Percentiles rank a stretch among this genome's conserved stretches.
Conservation (phyloP, 768 basidiomycete genomes). For the Panaeolus cyanescens region DNA sequence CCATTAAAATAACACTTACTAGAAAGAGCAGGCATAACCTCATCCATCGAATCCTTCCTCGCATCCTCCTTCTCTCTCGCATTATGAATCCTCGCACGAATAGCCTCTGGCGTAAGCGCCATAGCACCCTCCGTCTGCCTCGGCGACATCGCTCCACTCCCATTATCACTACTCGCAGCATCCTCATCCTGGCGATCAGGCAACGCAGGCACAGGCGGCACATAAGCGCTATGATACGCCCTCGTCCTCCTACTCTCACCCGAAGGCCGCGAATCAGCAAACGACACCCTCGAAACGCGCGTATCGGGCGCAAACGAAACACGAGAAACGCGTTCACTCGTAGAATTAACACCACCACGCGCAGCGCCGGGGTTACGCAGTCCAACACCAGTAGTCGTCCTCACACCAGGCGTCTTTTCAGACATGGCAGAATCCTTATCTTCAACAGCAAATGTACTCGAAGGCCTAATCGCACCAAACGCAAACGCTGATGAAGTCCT, state of each 20-base stretch:
- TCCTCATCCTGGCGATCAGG: slow-evolving; percentile 22
- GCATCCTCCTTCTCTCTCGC: slow-evolving; percentile 20
- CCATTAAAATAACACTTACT: slow-evolving; percentile 42
- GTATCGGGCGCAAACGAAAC: slow-evolving; percentile 73
- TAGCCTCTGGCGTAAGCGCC: slow-evolving; percentile 61
- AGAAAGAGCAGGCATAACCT: slow-evolving; percentile 68
- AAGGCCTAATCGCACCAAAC: slow-evolving; percentile 57
- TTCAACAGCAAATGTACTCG: slow-evolving; percentile 44
- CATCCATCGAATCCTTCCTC: slow-evolving; percentile 41
- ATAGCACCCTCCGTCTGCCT: slow-evolving; percentile 42
- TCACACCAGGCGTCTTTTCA: slow-evolving; percentile 41
- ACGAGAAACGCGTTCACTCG: slow-evolving; percentile 47
- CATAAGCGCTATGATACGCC: slow-evolving; percentile 41
- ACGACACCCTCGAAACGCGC: slow-evolving; percentile 37
- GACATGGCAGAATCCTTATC: slow-evolving; percentile 37
- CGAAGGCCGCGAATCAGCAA: slow-evolving; percentile 44
- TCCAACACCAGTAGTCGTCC: slow-evolving; percentile 49
- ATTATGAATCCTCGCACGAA: slow-evolving; percentile 50
- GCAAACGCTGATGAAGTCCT: slow-evolving; percentile 53
- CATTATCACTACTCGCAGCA: slow-evolving; percentile 15
- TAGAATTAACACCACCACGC: slow-evolving; percentile 13
- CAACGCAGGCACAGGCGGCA: slow-evolving; percentile 44
- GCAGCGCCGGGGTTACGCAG: slow-evolving; percentile 48
- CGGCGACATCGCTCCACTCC: slow-evolving; percentile 30
- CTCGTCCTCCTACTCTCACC: slow-evolving; percentile 37